Evolutionary conservation across 73 alveolate genomes (phyloP).

Genomic region (Symbiodinium natans): DNA sequence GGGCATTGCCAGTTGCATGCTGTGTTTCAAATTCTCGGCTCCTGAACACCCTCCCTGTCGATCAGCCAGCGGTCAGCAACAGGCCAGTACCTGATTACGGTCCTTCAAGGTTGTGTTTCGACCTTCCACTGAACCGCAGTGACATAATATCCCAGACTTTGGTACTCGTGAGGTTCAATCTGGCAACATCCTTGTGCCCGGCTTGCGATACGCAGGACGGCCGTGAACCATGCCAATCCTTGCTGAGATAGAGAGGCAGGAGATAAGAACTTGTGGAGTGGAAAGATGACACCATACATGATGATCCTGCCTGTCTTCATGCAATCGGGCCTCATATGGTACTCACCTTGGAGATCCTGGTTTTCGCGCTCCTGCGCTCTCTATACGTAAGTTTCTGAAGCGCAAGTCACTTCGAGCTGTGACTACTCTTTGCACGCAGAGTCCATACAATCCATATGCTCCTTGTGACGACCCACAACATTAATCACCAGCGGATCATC

Average conservation of each 20-base stretch:
- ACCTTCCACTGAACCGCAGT: too few relatives aligned
- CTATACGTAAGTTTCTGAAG: too few relatives aligned
- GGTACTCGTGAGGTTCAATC: too few relatives aligned
- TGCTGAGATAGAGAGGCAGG: neutral
- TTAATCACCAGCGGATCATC: conserved; percentile 93
- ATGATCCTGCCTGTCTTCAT: neutral
- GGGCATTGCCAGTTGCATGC: too few relatives aligned
- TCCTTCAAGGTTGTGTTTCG: conserved; percentile 15
- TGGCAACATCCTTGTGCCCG: conserved; percentile 79
- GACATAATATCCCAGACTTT: too few relatives aligned
- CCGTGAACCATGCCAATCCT: conserved; percentile 94
- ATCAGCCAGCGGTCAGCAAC: conserved; percentile 93
- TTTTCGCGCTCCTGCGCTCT: conserved; percentile 60
- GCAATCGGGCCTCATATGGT: conserved; percentile 52
- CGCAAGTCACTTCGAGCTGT: too few relatives aligned
- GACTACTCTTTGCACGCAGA: too few relatives aligned
- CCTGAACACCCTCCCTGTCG: conserved; percentile 93
- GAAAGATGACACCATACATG: neutral
- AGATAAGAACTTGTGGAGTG: neutral
- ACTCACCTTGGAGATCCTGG: conserved; percentile 87
- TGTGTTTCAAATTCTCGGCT: too few relatives aligned
- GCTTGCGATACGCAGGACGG: conserved; percentile 90
- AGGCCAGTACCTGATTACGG: conserved; percentile 89
- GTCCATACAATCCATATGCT: neutral
- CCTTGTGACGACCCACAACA: conserved; percentile 94